Base-by-base conservation (phyloP, 257 asterid species). In the Leonotis leonurus region DNA sequence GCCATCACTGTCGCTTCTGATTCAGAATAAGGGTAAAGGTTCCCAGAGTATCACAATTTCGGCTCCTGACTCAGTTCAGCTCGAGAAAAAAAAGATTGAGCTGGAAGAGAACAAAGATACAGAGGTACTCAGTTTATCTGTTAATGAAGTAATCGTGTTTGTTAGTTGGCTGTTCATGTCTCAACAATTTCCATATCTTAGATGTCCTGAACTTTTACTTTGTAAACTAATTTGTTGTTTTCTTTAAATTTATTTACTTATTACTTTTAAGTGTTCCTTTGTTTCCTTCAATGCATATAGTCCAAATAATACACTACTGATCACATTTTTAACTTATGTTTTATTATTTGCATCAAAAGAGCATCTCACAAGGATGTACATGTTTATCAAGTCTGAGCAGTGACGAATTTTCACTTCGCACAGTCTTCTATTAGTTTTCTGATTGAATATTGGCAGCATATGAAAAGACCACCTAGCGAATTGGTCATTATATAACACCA, bases 1-100 rank as follows among this genome's bases (percentile, higher is more conserved):
- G 51, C 93, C 95, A 24, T 80, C 79, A 3, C 89, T 85, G 65
- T 90, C 96, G 5, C 89, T 90, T 60, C 72, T 87, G 78, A 80
- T 90, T 76, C 91, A 83, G 68, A 87, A 87, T 87, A 79, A 71
- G 73, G 95, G 87, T 70, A 80, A 82, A 75, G 78, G 40, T 53
- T 32, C 83, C 44, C 73, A 72, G 10, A 76, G 41, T 44, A 80
- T 90, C 63, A 60, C 57, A 27, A 79, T 90, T 70, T 67, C 79
- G 27, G 94, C 89, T 32, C 85, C 95, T 55, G 73, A 79, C 70
- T 80, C 67, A 73, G 94, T 90, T 62, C 70, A 65, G 32, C 77
- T 87, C 58, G 94, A 83, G 82, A 73, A 69, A 35, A 71, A 67
- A 16, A 62, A 73, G 50, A 77, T 90, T 55, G 82, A 79, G 62